Percentiles rank a stretch among this genome's conserved stretches.
Evolutionary conservation across 2,329 filamentous ascomycete genomes (phyloP).

Genomic region (Xylariomycetidae sp.): DNA sequence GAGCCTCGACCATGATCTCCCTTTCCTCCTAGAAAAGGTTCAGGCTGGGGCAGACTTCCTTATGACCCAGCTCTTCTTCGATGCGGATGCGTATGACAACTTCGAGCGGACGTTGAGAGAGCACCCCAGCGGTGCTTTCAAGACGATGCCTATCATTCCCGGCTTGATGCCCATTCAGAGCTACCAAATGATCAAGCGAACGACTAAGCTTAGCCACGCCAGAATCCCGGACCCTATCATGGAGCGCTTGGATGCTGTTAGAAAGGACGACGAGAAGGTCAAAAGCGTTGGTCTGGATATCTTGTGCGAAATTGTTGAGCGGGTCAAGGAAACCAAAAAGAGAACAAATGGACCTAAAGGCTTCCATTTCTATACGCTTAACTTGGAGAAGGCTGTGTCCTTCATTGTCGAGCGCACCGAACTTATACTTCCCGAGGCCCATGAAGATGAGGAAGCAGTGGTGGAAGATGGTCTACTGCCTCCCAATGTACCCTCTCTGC

Average conservation of each 20-base stretch:
- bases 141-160: conserved; percentile 82
- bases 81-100: conserved; percentile 71
- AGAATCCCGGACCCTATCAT: conserved; percentile 68
- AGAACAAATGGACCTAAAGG: conserved; percentile 59
- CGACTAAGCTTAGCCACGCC: conserved; percentile 90
- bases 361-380: conserved; percentile 97
- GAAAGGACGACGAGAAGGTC: conserved; percentile 73
- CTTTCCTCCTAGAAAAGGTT: conserved; percentile 85
- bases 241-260: conserved; percentile 63
- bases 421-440: conserved; percentile 63
- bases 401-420: conserved; percentile 82
- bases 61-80: conserved; percentile 98
- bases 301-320: conserved; percentile 74
- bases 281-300: conserved; percentile 78
- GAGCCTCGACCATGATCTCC: conserved; percentile 72
- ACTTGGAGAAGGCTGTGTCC: conserved; percentile 90
- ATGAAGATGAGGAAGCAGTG: conserved; percentile 44
- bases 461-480: conserved; percentile 41
- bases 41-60: conserved; percentile 92
- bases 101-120: conserved; percentile 74
- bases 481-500: conserved; percentile 38
- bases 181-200: conserved; percentile 90
- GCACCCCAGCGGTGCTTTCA: conserved; percentile 80
- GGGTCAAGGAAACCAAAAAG: conserved; percentile 61
- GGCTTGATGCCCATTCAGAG: conserved; percentile 97